Conservation (phyloP, 352 stramenopile genomes). For the Globisporangium spiculum region DNA sequence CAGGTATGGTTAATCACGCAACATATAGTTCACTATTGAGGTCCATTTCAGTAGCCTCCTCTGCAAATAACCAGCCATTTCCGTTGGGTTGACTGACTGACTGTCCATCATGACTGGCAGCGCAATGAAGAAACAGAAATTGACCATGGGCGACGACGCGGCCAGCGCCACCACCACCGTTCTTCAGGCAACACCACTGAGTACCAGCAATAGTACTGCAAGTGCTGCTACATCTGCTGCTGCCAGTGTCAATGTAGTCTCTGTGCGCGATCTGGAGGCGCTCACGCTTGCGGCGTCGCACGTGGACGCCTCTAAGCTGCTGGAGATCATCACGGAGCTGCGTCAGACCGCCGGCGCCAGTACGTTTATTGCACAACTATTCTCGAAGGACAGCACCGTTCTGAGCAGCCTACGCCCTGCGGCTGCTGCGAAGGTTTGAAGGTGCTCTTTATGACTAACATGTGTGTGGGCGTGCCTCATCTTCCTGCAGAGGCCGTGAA, state of each 20-base stretch:
- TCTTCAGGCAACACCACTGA: not conserved
- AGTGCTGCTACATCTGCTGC: not conserved
- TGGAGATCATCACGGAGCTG: slow-evolving; percentile 70
- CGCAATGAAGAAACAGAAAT: slow-evolving; percentile 6
- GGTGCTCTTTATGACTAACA: not conserved
- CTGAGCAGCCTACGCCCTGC: not conserved
- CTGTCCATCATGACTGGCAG: not conserved
- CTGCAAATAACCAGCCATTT: not conserved
- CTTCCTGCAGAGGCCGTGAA: slow-evolving; percentile 50
- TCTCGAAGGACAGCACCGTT: not conserved
- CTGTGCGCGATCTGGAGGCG: slow-evolving; percentile 24
- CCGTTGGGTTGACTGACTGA: not conserved
- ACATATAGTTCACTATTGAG: not conserved
- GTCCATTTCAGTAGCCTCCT: not conserved
- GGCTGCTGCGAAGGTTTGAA: too few relatives aligned
- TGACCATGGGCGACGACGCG: slow-evolving; percentile 4
- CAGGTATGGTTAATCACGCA: too few relatives aligned
- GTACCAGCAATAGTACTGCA: not conserved
- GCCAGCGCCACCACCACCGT: not conserved
- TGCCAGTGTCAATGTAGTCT: slow-evolving; percentile 7
- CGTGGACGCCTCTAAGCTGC: slow-evolving; percentile 38
- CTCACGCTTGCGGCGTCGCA: slow-evolving; percentile 32
- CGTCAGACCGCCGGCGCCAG: slow-evolving; percentile 57
- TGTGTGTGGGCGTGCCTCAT: not conserved
- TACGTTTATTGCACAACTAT: slow-evolving; percentile 23